Conservation (phyloP, 495 filamentous ascomycete genomes). For the Annulohypoxylon maeteangense region DNA sequence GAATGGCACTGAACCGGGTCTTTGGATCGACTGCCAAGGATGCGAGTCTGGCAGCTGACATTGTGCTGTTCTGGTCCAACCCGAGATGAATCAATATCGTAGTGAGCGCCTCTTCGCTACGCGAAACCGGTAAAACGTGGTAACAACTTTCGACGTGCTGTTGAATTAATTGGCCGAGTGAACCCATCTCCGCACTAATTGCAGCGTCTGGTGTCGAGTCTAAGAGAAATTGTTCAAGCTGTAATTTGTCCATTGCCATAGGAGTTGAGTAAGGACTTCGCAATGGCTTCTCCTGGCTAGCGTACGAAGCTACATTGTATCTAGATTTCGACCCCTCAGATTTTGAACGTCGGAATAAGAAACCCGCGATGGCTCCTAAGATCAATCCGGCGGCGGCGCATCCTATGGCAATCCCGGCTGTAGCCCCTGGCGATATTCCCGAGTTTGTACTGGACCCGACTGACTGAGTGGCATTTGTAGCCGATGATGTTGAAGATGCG, state of each 20-base stretch:
- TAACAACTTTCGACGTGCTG: constrained; percentile 52
- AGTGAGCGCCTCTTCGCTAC: constrained; percentile 30
- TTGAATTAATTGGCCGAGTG: constrained; percentile 45
- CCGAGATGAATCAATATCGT: constrained; percentile 43
- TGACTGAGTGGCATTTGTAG: constrained; percentile 1
- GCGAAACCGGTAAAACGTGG: constrained; percentile 43
- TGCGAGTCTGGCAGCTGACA: constrained; percentile 28
- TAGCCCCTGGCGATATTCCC: constrained; percentile 23
- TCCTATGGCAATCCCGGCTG: constrained; percentile 46
- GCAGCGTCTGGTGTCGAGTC: constrained; percentile 46
- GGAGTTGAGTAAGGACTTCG: neutral
- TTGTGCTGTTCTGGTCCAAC: constrained; percentile 27
- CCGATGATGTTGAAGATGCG: neutral
- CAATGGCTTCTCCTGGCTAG: constrained; percentile 30
- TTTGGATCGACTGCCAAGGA: constrained; percentile 44
- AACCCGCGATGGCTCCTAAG: constrained; percentile 35
- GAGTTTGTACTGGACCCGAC: neutral
- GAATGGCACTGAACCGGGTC: constrained; percentile 46
- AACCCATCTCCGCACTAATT: constrained; percentile 44
- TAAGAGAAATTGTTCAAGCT: constrained; percentile 47
- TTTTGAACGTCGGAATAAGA: constrained; percentile 29
- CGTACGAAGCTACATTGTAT: constrained; percentile 15
- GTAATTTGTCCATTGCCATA: constrained; percentile 23
- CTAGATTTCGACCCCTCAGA: neutral
- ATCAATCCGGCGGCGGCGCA: constrained; percentile 45